Percentiles rank a stretch among this genome's conserved stretches.
Conservation (phyloP, 108 stramenopile genomes). For the Skeletonema potamos region DNA sequence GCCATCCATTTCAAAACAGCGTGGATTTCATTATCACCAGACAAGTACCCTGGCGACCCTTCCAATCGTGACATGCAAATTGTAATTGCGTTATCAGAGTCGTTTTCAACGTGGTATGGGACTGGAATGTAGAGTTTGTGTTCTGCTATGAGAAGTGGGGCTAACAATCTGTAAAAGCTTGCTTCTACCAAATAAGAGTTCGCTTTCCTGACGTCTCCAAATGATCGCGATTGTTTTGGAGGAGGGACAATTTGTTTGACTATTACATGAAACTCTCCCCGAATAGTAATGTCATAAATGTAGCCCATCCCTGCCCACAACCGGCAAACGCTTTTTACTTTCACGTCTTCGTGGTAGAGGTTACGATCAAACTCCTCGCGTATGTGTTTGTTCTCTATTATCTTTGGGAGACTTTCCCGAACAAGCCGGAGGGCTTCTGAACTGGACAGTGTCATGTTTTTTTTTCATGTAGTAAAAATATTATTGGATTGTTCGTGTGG, state of each 20-base stretch:
- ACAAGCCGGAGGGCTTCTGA: constrained; percentile 1
- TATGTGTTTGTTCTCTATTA: background rate
- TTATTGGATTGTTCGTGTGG: background rate
- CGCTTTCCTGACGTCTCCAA: constrained; percentile 74
- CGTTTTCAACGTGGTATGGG: constrained; percentile 52
- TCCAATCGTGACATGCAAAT: constrained; percentile 47
- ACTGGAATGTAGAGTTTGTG: constrained; percentile 22
- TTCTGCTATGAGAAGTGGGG: constrained; percentile 16
- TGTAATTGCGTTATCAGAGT: constrained; percentile 29
- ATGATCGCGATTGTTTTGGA: constrained; percentile 11
- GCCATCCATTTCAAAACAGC: constrained; percentile 61
- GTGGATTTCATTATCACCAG: background rate
- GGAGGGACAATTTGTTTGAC: constrained; percentile 60
- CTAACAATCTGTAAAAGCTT: constrained; percentile 61
- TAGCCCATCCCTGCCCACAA: constrained; percentile 79
- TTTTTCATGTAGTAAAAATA: no score
- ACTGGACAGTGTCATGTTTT: background rate
- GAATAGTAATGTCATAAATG: constrained; percentile 50
- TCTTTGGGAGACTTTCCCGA: background rate
- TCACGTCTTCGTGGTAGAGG: background rate
- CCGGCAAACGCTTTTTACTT: constrained; percentile 5
- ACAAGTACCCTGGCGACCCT: constrained; percentile 7
- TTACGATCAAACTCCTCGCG: background rate
- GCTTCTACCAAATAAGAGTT: constrained; percentile 66
- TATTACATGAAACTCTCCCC: constrained; percentile 17